Conservation (phyloP, 805 yeast genomes). For the Priceomyces carsonii region DNA sequence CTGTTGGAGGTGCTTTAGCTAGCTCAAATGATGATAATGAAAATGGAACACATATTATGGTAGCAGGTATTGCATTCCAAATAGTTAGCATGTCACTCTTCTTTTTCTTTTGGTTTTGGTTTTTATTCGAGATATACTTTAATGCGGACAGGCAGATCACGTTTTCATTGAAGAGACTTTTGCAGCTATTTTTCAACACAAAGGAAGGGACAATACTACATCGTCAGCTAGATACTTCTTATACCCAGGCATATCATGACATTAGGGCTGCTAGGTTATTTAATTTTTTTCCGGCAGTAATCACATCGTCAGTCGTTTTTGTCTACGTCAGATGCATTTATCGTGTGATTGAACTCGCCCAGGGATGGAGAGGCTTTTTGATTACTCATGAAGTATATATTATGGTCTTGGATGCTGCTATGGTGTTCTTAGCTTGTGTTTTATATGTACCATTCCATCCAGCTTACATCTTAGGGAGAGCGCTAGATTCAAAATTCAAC, state of each 20-base stretch:
- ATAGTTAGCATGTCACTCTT: constrained; percentile 69
- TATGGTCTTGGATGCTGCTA: constrained; percentile 29
- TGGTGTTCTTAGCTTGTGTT: constrained; percentile 24
- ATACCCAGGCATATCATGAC: constrained; percentile 32
- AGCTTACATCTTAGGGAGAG: constrained; percentile 57
- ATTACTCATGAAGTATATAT: constrained; percentile 51
- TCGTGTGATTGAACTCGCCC: constrained; percentile 68
- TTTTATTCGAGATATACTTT: constrained; percentile 41
- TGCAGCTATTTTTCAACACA: constrained; percentile 24
- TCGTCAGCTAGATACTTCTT: constrained; percentile 22
- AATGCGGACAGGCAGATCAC: constrained; percentile 10
- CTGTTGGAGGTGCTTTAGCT: constrained; percentile 62
- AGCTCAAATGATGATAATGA: constrained; percentile 25
- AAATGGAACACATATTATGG: constrained; percentile 65
- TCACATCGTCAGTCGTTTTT: constrained; percentile 50
- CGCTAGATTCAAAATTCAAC: no score
- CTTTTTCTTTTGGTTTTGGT: constrained; percentile 47
- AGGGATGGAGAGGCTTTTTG: constrained; percentile 71
- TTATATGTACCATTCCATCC: constrained; percentile 54
- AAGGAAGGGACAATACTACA: constrained; percentile 17
- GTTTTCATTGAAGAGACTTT: constrained; percentile 23
- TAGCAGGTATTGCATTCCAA: constrained; percentile 79
- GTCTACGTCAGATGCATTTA: constrained; percentile 70
- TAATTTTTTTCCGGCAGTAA: constrained; percentile 43
- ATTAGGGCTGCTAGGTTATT: constrained; percentile 40